Conservation (phyloP, 1,284 basidiomycete genomes). For the Tilletia walkeri region DNA sequence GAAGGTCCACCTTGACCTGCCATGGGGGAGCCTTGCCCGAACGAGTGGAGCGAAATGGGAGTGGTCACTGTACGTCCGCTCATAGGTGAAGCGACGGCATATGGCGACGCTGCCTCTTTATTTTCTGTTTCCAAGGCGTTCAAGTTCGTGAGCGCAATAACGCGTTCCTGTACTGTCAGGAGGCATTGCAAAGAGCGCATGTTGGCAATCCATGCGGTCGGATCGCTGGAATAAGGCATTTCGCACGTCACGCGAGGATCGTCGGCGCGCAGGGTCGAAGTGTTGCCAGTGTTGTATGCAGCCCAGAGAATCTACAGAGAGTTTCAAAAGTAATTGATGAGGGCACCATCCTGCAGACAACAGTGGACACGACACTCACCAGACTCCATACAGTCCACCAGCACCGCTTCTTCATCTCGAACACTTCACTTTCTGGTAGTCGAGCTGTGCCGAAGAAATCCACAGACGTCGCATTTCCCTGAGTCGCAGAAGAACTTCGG, state of each 20-base stretch:
- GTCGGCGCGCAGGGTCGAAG: conserved; percentile 48
- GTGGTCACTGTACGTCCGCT: neutral
- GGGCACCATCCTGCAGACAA: conserved; percentile 29
- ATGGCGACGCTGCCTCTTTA: neutral
- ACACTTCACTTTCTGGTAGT: conserved; percentile 26
- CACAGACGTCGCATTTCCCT: neutral
- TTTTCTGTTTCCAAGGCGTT: neutral
- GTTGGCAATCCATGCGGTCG: conserved; percentile 36
- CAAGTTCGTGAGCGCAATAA: conserved; percentile 39
- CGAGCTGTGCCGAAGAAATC: neutral
- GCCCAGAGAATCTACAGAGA: conserved; percentile 12
- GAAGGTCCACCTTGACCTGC: conserved; percentile 19
- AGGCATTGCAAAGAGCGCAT: conserved; percentile 43
- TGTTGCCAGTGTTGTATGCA: conserved; percentile 44
- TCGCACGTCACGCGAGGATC: conserved; percentile 47
- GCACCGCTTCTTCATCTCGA: conserved; percentile 47
- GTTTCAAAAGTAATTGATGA: neutral
- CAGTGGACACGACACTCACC: conserved; percentile 24
- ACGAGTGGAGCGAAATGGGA: neutral
- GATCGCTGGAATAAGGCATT: conserved; percentile 34
- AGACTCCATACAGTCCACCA: conserved; percentile 51
- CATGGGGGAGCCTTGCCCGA: conserved; percentile 19
- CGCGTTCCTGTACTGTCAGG: conserved; percentile 44
- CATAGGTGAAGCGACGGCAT: neutral
- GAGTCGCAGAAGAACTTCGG: conserved; percentile 30